These are phyloP conservation scores for Athelia psychrophila DNA, from an alignment of 1,284 basidiomycete genomes.

Conservation along the genomic window DNA sequence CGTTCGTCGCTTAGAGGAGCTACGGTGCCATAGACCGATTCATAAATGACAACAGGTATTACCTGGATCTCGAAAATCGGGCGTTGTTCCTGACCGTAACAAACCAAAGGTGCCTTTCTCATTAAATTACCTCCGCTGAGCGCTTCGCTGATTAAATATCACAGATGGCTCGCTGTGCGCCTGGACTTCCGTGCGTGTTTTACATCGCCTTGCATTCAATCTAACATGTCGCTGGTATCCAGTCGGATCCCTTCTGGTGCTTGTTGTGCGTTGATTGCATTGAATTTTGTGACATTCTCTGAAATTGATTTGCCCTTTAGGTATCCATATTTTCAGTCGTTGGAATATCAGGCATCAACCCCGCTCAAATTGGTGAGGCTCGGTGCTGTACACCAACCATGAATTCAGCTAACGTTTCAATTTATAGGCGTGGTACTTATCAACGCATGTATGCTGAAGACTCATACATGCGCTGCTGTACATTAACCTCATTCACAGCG, in stretches of 20 bases:
- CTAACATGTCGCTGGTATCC: too few species aligned
- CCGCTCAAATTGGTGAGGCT: constrained; percentile 57
- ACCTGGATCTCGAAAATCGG: constrained; percentile 75
- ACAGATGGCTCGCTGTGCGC: constrained; percentile 77
- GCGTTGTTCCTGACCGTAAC: constrained; percentile 58
- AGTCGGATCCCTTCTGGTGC: constrained; percentile 62
- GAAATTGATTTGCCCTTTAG: constrained; percentile 20
- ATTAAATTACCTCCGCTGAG: constrained; percentile 1
- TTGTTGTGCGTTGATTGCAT: constrained; percentile 44
- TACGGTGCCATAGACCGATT: constrained; percentile 67
- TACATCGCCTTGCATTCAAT: too few species aligned
- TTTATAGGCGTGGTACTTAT: background rate
- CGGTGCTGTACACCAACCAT: too few species aligned
- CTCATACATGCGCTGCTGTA: too few species aligned
- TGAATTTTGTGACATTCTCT: background rate
- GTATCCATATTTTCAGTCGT: constrained; percentile 49
- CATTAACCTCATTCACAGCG: constrained; percentile 32
- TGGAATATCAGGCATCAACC: constrained; percentile 52
- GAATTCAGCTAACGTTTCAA: too few species aligned
- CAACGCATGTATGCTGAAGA: background rate
- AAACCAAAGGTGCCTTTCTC: constrained; percentile 48
- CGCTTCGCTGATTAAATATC: background rate
- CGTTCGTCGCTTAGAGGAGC: constrained; percentile 36
- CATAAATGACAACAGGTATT: constrained; percentile 64
- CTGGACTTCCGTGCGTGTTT: constrained; percentile 49